Percentiles rank a stretch among this genome's conserved stretches.
phyloP scores from a whole-genome alignment of 495 filamentous ascomycete species.

The Cairneyella variabilis region DNA sequence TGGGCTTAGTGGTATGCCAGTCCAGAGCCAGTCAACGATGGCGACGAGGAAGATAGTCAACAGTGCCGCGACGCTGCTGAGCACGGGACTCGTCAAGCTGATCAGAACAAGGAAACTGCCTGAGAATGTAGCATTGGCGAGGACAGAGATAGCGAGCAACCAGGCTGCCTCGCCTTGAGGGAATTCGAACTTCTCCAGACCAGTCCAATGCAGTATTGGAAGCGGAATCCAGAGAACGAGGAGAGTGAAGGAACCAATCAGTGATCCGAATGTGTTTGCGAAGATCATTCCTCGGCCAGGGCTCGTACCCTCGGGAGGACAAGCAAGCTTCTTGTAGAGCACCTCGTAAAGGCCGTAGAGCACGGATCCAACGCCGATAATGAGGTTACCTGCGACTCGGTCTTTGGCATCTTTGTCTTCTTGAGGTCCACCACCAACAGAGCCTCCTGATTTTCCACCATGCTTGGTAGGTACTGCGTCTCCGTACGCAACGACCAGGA shows the following conservation, averaged over 20 bases:
- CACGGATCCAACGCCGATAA: conserved; percentile 91
- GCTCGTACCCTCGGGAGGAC: conserved; percentile 83
- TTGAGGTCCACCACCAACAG: conserved; percentile 32
- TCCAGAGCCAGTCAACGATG: conserved; percentile 81
- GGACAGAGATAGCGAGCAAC: conserved; percentile 73
- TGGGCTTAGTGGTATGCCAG: conserved; percentile 65
- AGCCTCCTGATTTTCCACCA: conserved; percentile 47
- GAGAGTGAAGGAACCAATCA: conserved; percentile 83
- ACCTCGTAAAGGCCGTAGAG: conserved; percentile 98
- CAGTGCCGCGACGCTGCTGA: conserved; percentile 86
- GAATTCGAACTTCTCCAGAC: conserved; percentile 76
- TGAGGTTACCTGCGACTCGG: conserved; percentile 75
- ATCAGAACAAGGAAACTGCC: conserved; percentile 94
- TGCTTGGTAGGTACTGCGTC: conserved; percentile 50
- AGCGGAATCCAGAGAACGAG: conserved; percentile 88
- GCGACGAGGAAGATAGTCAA: conserved; percentile 97
- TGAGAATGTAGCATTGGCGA: conserved; percentile 85
- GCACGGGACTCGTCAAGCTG: conserved; percentile 83
- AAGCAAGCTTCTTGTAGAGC: conserved; percentile 86
- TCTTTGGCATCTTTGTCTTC: conserved; percentile 39
- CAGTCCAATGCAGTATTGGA: conserved; percentile 72
- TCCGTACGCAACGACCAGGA: conserved; percentile 90
- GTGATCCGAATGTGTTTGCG: conserved; percentile 82
- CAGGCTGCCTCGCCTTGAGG: conserved; percentile 72
- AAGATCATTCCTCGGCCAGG: conserved; percentile 84